Evolutionary conservation across 1,284 basidiomycete species (phyloP), one percentile per base, ranked within the genome.

Genomic region (Ustilago loliicola): DNA sequence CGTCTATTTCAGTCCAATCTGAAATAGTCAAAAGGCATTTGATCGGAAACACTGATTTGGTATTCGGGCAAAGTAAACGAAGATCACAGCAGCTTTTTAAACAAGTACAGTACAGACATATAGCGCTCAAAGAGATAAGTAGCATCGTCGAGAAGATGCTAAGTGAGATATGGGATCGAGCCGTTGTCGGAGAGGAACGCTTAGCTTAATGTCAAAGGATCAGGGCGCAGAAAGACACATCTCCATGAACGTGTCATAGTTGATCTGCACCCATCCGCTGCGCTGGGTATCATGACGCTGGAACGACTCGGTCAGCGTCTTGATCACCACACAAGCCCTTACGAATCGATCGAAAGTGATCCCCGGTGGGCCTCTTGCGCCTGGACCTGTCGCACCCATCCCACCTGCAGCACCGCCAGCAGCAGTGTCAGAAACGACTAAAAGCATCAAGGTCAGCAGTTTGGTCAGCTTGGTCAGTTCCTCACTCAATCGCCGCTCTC

Each of bases 331-430:
- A 32, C 80, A 81, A 2, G 72, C 73, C 5, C 81, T 61, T 1
- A 83, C 79, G 51, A 83, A 83, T n/a, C 78, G 61, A 57, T 81
- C 79, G 29, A 81, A 81, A 4, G 73, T 79, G 62, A 81, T 79
- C 23, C 73, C 73, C 2, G 66, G 48, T 7, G 51, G 52, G 17
- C 45, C 56, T 29, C 66, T 27, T 13, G 63, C 56, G 9, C 45
- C 64, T n/a, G 72, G 66, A 45, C 61, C 62, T n/a, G 60, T 45
- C 25, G 66, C 40, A 50, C 62, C 36, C 60, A 77, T 73, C 23
- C 70, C 66, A 56, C 75, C 75, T 73, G 66, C 54, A 52, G 47
- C 66, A 47, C 50, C 55, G 36, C 45, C 55, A 45, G 63, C 11
- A 57, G 55, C 38, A 51, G 59, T 50, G 52, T 66, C 65, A 63